Base-by-base conservation (phyloP, 1,284 basidiomycete species). In the Irpex sp. region DNA sequence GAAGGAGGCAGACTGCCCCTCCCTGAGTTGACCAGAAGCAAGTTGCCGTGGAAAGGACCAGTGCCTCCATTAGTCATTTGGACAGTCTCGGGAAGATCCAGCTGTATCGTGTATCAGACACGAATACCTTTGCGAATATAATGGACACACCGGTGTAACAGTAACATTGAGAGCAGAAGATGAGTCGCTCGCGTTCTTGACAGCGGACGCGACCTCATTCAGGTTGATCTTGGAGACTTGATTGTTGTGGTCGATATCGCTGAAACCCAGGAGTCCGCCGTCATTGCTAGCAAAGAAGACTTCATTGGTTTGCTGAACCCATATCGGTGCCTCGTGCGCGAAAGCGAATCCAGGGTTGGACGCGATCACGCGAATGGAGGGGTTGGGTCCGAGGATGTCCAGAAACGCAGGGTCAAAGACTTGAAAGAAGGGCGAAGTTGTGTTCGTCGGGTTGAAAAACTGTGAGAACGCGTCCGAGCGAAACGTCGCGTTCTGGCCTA, bases 41-140 rank as follows among this genome's bases (percentile, higher is more conserved):
- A 74, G 62, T 85, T 78, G 31, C 81, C 84, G 38, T 82, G 81
- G 70, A 84, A 89, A 1, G 87, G 88, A 4, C 89, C 89, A 49
- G 86, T 88, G 11, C 85, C 87, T 38, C 91, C 91, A 71, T 93
- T 93, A 9, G 88, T 89, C 84, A 92, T 92, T 71, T 87, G 80
- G 5, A 85, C 68, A 0, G 70, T 71, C 34, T 78, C 77, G 0
- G 85, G 78, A 47, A 87, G 75, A 69, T 79, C 73, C 57, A 87
- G 71, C 82, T 84, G 47, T 4, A 17, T 44, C 58, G 63, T n/a
- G 47, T 17, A 9, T 31, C 36, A 15, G 54, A 57, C 49, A 61
- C 54, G 21, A 26, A 31, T 51, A n/a, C 31, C 37, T 52, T 61
- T 11, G 15, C 31, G 61, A 19, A 34, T 15, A 49, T 37, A 26